Evolutionary conservation across 345 rosid species (phyloP), one percentile per base, ranked within the genome.

Genomic region (Durio zibethinus): DNA sequence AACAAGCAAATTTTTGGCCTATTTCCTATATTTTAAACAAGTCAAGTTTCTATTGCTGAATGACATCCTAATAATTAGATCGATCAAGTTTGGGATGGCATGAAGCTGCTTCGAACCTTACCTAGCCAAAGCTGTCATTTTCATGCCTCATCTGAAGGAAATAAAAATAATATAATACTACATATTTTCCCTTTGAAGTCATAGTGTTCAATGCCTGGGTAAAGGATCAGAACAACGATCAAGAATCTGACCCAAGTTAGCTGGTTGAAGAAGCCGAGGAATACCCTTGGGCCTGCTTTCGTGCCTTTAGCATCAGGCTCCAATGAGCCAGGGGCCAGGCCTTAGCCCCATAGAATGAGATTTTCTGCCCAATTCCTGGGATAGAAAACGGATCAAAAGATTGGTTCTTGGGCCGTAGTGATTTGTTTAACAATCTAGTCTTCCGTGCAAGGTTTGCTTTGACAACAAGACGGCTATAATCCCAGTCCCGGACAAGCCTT

Each of bases 81-180:
- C 2, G 1, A 3, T 27, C 7, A 8, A 21, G 2, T 21, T 31
- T 11, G 33, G 31, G 27, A 11, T 9, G 6, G 7, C 10, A 15
- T 7, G 80, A 73, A 73, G 65, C 12, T 81, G 64, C 75, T 48
- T 36, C 0, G 59, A 29, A 66, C 48, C 60, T 73, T 66, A 78
- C 64, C 18, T 38, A 33, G 72, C 31, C 36, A 12, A 59, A n/a
- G 38, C 3, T 5, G 14, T 29, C 40, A 16, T 33, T 16, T 1
- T 33, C 63, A 57, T 57, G 16, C 5, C 33, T 57, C 10, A 57
- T 57, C 16, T 1, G 4, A 57, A 57, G 1, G 25, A 21, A 56
- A 31, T 15, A 0, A 1, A n/a, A 2, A 56, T 0, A 4, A 52
- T 52, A 4, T 7, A 20, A n/a, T 45, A 6, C 7, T 6, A 6